Base-by-base conservation (phyloP, 75 land plant species). In the Sequoiadendron giganteum region DNA sequence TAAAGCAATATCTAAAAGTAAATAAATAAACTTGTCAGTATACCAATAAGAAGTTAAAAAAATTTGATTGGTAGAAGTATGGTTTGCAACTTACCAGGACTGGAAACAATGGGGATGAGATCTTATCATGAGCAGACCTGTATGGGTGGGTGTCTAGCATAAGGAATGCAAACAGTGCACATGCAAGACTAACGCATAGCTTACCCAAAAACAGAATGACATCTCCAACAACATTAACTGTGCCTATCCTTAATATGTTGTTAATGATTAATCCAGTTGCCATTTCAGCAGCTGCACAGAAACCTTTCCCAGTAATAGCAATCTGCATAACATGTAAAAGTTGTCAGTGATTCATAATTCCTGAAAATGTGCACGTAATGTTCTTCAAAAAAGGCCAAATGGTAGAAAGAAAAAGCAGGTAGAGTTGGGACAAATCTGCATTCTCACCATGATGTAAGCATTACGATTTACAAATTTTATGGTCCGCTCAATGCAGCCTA, bases 401-500 rank as follows among this genome's bases (percentile, higher is more conserved):
- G 75, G 40, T 19, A 32, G 68, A 10, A 85, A 28, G 11, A 25
- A 48, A 70, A 14, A 38, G 83, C 38, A 83, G 58, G 28, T 58
- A 19, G 48, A 76, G 39, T n/a, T 87, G 5, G 36, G n/a, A 54
- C 34, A 79, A 87, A 43, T 42, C 15, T 38, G 48, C 75, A 68
- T 21, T 82, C 49, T 89, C 92, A 97, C 98, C 98, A 97, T 95
- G n/a, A 97, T 96, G 86, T 96, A 97, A 18, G 98, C 97, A 91
- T 96, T 97, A 42, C 97, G 96, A 87, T 96, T 97, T 42, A 96
- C 92, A 75, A 97, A 97, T 89, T 89, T 94, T 92, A 97, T 80
- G 73, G 94, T 94, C 97, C 97, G 95, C 21, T 94, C 96, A 49
- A 93, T 90, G 90, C 97, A 93, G 30, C 93, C 94, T 55, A 96